Conservation (phyloP, 306 rosid species). For the Dryas octopetala region DNA sequence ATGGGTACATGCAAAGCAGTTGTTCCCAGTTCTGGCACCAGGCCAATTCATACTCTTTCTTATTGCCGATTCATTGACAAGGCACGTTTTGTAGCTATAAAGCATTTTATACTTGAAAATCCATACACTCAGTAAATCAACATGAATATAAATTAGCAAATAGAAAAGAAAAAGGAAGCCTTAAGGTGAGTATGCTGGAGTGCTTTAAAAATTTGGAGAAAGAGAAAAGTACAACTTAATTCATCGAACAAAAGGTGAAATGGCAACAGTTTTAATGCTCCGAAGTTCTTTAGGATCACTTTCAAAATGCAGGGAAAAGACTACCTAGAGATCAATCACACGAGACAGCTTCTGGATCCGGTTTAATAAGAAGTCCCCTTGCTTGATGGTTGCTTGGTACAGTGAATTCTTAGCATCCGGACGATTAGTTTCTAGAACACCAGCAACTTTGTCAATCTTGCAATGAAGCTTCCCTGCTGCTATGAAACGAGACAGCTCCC, state of each 20-base stretch:
- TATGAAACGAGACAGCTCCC: constrained; percentile 96
- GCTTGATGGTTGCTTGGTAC: constrained; percentile 96
- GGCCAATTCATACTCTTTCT: too few relatives aligned
- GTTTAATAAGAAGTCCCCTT: constrained; percentile 93
- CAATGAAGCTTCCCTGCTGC: constrained; percentile 98
- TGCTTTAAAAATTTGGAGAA: constrained; percentile 25
- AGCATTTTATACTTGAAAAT: constrained; percentile 6
- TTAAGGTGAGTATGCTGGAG: constrained; percentile 6
- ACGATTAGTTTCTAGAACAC: constrained; percentile 89
- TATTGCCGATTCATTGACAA: too few relatives aligned
- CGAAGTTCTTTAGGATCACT: constrained; percentile 12
- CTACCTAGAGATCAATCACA: constrained; percentile 68
- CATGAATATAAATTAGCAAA: neutral
- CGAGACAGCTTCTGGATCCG: constrained; percentile 94
- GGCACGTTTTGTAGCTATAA: neutral
- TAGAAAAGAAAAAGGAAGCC: neutral
- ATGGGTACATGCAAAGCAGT: too few relatives aligned
- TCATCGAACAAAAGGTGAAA: constrained; percentile 17
- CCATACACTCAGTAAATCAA: neutral
- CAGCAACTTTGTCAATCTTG: constrained; percentile 94
- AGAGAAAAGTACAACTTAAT: constrained; percentile 1
- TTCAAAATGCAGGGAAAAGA: constrained; percentile 13
- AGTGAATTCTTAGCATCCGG: constrained; percentile 96
- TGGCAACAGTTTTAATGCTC: constrained; percentile 12
- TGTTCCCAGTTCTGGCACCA: too few relatives aligned